phyloP scores from a whole-genome alignment of 164 flowering plant species.

The Protea cynaroides region DNA sequence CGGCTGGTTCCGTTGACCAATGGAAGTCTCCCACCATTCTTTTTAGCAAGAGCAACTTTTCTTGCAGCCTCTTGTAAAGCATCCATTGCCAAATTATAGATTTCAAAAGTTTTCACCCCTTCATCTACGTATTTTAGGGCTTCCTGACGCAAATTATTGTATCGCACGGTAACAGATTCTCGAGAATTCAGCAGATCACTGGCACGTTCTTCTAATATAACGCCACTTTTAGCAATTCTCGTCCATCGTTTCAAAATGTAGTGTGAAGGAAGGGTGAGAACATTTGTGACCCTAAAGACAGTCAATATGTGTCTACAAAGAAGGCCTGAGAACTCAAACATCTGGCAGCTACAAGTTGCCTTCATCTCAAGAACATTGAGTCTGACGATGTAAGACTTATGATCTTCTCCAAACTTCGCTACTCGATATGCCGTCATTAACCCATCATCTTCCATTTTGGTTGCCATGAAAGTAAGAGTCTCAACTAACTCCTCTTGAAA shows the following conservation, averaged over 20 bases:
- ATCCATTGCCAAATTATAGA: slow-evolving; percentile 46
- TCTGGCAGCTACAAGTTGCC: slow-evolving; percentile 73
- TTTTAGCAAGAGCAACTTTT: slow-evolving; percentile 42
- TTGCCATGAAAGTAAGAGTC: slow-evolving; percentile 68
- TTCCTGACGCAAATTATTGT: slow-evolving; percentile 62
- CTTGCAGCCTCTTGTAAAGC: slow-evolving; percentile 55
- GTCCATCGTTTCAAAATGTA: slow-evolving; percentile 77
- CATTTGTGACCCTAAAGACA: slow-evolving; percentile 72
- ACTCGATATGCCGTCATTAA: slow-evolving; percentile 54
- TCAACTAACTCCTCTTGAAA: slow-evolving; percentile 82
- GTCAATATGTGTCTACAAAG: slow-evolving; percentile 74
- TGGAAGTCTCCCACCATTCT: slow-evolving; percentile 41
- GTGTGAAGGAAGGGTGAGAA: slow-evolving; percentile 71
- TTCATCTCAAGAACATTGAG: slow-evolving; percentile 71
- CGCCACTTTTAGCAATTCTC: slow-evolving; percentile 74
- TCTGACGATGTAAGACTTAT: slow-evolving; percentile 47
- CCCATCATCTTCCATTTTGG: slow-evolving; percentile 61
- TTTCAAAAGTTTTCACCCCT: slow-evolving; percentile 45
- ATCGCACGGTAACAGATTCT: slow-evolving; percentile 70
- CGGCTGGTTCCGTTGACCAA: slow-evolving; percentile 35
- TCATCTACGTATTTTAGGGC: slow-evolving; percentile 68
- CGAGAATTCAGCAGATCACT: slow-evolving; percentile 37
- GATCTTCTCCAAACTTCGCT: slow-evolving; percentile 68
- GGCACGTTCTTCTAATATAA: slow-evolving; percentile 46
- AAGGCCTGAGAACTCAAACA: slow-evolving; percentile 87